Percentiles rank a stretch among this genome's conserved stretches.
Evolutionary conservation across 106 monocot genomes (phyloP).

Genomic region (Narthecium ossifragum): DNA sequence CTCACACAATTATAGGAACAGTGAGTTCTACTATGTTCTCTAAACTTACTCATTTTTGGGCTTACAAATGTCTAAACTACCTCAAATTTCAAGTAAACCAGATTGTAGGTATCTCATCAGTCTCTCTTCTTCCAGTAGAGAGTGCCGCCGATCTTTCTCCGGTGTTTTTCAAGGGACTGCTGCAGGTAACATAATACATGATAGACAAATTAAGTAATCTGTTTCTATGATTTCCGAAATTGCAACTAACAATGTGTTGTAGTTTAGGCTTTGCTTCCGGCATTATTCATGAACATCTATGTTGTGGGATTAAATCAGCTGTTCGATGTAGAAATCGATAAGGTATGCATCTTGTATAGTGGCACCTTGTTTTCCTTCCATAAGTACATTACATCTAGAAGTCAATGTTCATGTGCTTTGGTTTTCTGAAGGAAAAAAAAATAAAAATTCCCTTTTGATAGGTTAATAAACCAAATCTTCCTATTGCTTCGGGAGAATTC

Average conservation of each 20-base stretch:
- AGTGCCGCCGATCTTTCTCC: constrained; percentile 5
- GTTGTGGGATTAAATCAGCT: constrained; percentile 50
- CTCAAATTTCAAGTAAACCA: background rate
- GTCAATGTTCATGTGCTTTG: background rate
- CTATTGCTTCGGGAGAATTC: constrained; percentile 38
- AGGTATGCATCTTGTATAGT: constrained; percentile 25
- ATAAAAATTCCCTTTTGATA: background rate
- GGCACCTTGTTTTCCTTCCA: no score
- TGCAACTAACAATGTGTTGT: background rate
- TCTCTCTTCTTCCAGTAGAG: constrained; percentile 8
- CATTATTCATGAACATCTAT: constrained; percentile 49
- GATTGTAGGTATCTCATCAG: constrained; percentile 11
- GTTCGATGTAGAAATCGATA: constrained; percentile 53
- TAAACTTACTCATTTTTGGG: background rate
- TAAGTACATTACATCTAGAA: background rate
- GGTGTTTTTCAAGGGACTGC: background rate
- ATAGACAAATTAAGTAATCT: background rate
- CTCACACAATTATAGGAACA: constrained; percentile 7
- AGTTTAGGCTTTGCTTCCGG: constrained; percentile 34
- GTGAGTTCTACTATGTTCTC: background rate
- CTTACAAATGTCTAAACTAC: no score
- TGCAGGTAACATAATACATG: constrained; percentile 1
- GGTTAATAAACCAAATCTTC: constrained; percentile 48
- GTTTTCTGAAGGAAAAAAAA: background rate
- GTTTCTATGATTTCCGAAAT: background rate